Evolutionary conservation across 352 stramenopile species (phyloP).

Genomic region (Albugo candida): DNA sequence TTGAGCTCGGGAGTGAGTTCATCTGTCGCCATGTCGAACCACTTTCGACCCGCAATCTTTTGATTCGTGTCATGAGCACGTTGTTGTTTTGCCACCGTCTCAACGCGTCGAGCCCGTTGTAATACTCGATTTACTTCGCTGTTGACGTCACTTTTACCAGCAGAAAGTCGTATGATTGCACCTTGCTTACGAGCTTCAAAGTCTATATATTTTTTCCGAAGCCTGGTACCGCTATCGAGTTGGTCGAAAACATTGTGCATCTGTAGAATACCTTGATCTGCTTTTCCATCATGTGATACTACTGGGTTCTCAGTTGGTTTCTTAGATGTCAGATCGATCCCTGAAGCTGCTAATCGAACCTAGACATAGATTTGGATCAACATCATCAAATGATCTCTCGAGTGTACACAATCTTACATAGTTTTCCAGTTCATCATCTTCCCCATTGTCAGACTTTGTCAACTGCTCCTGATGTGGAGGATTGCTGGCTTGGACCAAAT

Average conservation of each 20-base stretch:
- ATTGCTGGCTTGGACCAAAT: too few relatives aligned
- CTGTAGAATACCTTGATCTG: neutral
- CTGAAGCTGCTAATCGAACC: conserved; percentile 24
- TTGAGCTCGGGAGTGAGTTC: conserved; percentile 77
- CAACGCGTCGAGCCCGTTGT: conserved; percentile 14
- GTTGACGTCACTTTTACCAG: conserved; percentile 16
- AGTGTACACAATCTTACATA: conserved; percentile 17
- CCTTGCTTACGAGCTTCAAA: conserved; percentile 20
- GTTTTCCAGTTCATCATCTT: conserved; percentile 15
- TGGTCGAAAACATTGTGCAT: conserved; percentile 21
- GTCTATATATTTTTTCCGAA: conserved; percentile 22
- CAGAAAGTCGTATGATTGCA: conserved; percentile 17
- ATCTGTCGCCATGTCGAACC: conserved; percentile 84
- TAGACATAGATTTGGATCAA: conserved; percentile 1
- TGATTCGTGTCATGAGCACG: conserved; percentile 25
- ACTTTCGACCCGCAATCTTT: conserved; percentile 53
- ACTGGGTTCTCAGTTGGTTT: neutral
- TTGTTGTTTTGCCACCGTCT: conserved; percentile 27
- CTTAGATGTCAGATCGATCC: conserved; percentile 14
- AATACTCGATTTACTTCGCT: conserved; percentile 30
- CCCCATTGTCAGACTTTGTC: conserved; percentile 4
- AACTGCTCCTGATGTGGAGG: neutral
- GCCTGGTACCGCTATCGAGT: conserved; percentile 44
- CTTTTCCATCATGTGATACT: neutral
- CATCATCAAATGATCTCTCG: conserved; percentile 19